Conservation (phyloP, 148 eudicot genomes). For the Rhododendron mucronatum region DNA sequence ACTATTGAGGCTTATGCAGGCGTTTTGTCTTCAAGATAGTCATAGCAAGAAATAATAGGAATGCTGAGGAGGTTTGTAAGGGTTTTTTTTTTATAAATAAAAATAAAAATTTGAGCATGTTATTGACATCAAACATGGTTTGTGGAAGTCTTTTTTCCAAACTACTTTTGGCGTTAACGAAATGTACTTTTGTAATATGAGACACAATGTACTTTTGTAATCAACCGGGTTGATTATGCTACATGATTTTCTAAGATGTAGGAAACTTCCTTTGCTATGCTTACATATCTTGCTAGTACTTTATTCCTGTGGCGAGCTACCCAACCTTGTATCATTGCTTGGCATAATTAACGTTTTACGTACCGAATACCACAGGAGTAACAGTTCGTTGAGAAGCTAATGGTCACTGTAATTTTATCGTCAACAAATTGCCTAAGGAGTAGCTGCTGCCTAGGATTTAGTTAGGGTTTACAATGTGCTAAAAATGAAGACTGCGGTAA, state of each 20-base stretch:
- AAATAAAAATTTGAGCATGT: not conserved
- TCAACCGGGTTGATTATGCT: not conserved
- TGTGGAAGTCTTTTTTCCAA: not conserved
- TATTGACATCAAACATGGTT: not conserved
- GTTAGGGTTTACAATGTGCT: not conserved
- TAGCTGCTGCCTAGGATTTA: not conserved
- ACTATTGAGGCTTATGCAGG: not conserved
- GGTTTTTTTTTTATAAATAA: not conserved
- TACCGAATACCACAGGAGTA: not conserved
- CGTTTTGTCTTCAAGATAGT: not conserved
- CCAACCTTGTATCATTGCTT: not conserved
- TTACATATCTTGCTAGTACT: not conserved
- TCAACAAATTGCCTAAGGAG: not conserved
- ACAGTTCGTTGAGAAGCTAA: not conserved
- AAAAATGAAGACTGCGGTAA: not conserved
- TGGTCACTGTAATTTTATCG: not conserved
- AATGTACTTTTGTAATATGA: not conserved
- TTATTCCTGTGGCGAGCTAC: not conserved
- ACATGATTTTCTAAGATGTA: not conserved
- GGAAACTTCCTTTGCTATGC: not conserved
- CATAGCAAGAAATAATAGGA: not conserved
- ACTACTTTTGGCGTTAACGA: not conserved
- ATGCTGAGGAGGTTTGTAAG: not conserved
- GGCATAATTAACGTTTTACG: not conserved
- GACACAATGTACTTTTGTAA: not conserved